Percentiles rank a stretch among this genome's conserved stretches.
These are phyloP conservation scores for Aureobasidium zeae DNA, from an alignment of 2,329 filamentous ascomycete species.

Conservation along the genomic window DNA sequence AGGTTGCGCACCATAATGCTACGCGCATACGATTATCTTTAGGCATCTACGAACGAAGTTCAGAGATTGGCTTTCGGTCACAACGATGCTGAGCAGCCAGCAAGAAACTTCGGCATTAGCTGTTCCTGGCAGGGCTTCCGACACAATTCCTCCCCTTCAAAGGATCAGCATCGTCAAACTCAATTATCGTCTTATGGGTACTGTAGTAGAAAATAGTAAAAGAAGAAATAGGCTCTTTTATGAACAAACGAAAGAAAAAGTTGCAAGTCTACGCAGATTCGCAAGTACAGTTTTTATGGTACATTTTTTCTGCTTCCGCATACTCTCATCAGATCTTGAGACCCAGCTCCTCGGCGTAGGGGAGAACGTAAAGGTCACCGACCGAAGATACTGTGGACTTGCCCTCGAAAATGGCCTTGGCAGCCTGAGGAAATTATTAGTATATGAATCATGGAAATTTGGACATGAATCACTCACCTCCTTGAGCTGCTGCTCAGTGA, in stretches of 20 bases:
- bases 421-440: constrained; percentile 49
- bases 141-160: not conserved
- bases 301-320: constrained; percentile 26
- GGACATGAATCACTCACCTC: constrained; percentile 65
- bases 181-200: not conserved
- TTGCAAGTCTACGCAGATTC: constrained; percentile 15
- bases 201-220: constrained; percentile 3
- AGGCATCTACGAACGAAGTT: too few relatives aligned
- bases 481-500: constrained; percentile 78
- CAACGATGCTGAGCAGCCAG: too few relatives aligned
- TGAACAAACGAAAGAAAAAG: constrained; percentile 16
- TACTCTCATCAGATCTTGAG: constrained; percentile 48
- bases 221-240: constrained; percentile 11
- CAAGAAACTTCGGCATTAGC: too few relatives aligned
- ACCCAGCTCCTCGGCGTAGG: constrained; percentile 88
- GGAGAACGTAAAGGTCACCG: constrained; percentile 83
- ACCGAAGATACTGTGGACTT: constrained; percentile 86
- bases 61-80: too few relatives aligned
- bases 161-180: not conserved
- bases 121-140: too few relatives aligned
- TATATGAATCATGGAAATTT: constrained; percentile 18
- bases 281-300: constrained; percentile 23
- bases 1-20: too few relatives aligned
- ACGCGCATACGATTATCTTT: too few relatives aligned
- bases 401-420: constrained; percentile 75